phyloP scores from a whole-genome alignment of 768 basidiomycete genomes.

The Leccinum olivaceopallidum region DNA sequence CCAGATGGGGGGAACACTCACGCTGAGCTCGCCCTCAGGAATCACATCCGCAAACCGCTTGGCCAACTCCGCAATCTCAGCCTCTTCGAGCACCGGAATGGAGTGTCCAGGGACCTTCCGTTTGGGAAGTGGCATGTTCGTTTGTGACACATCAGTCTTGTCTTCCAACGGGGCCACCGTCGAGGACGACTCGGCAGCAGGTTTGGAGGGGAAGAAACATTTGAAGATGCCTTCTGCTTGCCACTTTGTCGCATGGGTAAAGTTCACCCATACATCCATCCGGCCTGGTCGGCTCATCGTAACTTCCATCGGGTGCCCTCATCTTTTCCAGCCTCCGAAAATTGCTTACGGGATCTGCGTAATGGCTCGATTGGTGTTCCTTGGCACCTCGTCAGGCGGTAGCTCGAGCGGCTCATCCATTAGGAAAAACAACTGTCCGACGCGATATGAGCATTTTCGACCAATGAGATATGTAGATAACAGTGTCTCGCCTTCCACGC shows the following conservation, averaged over 20 bases:
- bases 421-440: too few relatives aligned
- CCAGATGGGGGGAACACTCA: slow-evolving; percentile 38
- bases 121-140: slow-evolving; percentile 67
- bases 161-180: slow-evolving; percentile 17
- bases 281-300: slow-evolving; percentile 71
- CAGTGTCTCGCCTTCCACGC: too few relatives aligned
- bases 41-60: slow-evolving; percentile 82
- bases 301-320: too few relatives aligned
- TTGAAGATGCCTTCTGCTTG: slow-evolving; percentile 93
- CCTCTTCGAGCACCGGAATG: slow-evolving; percentile 71
- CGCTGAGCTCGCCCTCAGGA: slow-evolving; percentile 86
- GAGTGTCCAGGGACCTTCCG: slow-evolving; percentile 58
- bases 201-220: slow-evolving; percentile 83
- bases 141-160: slow-evolving; percentile 52
- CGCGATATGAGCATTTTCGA: too few relatives aligned
- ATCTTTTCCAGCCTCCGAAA: too few relatives aligned
- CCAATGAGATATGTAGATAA: too few relatives aligned
- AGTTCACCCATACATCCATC: slow-evolving; percentile 93
- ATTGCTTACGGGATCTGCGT: too few relatives aligned
- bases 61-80: slow-evolving; percentile 74
- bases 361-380: too few relatives aligned
- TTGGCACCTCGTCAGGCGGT: too few relatives aligned
- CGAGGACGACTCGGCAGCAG: slow-evolving; percentile 10
- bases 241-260: slow-evolving; percentile 89
- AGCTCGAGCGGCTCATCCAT: too few relatives aligned